These are phyloP conservation scores for Jaltomata sinuosa DNA, from an alignment of 257 asterid genomes.

Conservation along the genomic window DNA sequence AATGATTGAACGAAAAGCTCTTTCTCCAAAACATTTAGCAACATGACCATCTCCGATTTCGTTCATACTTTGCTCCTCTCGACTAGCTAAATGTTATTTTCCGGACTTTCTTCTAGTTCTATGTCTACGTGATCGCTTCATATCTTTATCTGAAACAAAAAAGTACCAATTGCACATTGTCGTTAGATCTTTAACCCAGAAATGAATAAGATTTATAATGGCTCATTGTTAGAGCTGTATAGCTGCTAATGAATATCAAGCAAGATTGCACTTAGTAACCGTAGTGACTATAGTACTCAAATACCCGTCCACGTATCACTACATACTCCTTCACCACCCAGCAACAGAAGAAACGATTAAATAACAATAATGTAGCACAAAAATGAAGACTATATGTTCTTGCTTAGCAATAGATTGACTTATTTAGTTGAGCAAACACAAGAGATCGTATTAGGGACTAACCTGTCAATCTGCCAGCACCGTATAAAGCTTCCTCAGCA, in stretches of 20 bases:
- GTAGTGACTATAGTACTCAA: neutral
- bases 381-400: neutral
- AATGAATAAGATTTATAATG: neutral
- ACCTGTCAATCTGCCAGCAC: slow-evolving; percentile 77
- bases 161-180: neutral
- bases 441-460: neutral
- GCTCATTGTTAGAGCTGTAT: neutral
- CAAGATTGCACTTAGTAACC: neutral
- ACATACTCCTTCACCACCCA: neutral
- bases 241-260: neutral
- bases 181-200: neutral
- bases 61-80: neutral
- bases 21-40: neutral
- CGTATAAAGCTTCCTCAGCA: slow-evolving; percentile 76
- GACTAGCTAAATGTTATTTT: neutral
- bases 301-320: neutral
- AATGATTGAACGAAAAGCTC: neutral
- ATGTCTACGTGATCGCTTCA: neutral
- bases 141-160: neutral
- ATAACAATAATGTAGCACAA: neutral
- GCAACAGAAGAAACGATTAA: neutral
- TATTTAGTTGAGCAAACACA: neutral
- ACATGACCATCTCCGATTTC: neutral
- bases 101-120: neutral
- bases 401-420: neutral